Evolutionary conservation across 1,284 basidiomycete species (phyloP).

Genomic region (Ustilago sp.): DNA sequence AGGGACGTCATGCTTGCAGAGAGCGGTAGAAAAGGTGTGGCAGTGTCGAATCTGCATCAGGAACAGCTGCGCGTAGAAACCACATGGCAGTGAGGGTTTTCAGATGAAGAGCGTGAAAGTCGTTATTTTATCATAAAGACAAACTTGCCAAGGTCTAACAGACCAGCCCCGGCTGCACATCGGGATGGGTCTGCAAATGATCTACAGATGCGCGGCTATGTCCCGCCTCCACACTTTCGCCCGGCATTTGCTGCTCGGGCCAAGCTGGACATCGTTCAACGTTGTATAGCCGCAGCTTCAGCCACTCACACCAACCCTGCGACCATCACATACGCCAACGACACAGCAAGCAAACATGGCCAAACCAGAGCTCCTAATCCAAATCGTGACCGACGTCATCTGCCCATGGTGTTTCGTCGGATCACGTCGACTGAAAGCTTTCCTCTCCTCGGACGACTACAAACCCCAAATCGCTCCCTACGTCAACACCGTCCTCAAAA

Average conservation of each 20-base stretch:
- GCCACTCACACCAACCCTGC: neutral
- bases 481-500: conserved; percentile 38
- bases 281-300: neutral
- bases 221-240: conserved; percentile 26
- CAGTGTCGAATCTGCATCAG: neutral
- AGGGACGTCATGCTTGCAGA: conserved; percentile 5
- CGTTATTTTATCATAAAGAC: neutral
- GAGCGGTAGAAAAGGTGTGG: neutral
- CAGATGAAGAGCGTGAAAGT: conserved; percentile 14
- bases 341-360: conserved; percentile 19
- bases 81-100: neutral
- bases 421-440: conserved; percentile 41
- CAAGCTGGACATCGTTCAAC: conserved; percentile 13
- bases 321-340: neutral
- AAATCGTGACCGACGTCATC: conserved; percentile 48
- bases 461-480: conserved; percentile 42
- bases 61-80: neutral
- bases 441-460: conserved; percentile 49
- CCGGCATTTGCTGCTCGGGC: conserved; percentile 22
- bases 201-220: conserved; percentile 7
- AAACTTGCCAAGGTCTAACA: neutral
- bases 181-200: neutral
- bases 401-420: conserved; percentile 60
- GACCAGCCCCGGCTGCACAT: neutral
- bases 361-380: conserved; percentile 51